Conservation (phyloP, 768 basidiomycete genomes). For the Xanthoconium stramineum region DNA sequence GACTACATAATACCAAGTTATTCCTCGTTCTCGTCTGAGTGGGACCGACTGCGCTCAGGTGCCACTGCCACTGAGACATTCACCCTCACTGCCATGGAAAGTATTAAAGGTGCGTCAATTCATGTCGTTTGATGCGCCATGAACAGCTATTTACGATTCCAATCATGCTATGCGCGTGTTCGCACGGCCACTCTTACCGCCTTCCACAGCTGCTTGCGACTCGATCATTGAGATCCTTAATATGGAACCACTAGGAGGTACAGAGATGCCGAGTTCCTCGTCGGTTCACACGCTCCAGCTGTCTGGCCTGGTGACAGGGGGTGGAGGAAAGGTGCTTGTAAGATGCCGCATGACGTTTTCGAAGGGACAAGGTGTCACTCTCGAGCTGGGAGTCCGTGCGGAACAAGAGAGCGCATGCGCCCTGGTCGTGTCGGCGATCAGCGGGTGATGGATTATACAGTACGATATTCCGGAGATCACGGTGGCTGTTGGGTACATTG, state of each 20-base stretch:
- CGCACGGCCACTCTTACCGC: slow-evolving; percentile 10
- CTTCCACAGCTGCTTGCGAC: slow-evolving; percentile 79
- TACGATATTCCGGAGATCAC: not conserved
- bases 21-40: slow-evolving; percentile 87
- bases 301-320: slow-evolving; percentile 86
- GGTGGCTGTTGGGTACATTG: slow-evolving; percentile 7
- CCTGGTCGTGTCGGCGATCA: slow-evolving; percentile 88
- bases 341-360: slow-evolving; percentile 96
- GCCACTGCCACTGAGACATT: slow-evolving; percentile 90
- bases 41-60: slow-evolving; percentile 84
- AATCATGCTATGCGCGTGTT: slow-evolving; percentile 13
- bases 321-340: slow-evolving; percentile 93
- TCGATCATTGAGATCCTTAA: slow-evolving; percentile 94
- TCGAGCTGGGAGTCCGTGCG: slow-evolving; percentile 88
- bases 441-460: slow-evolving; percentile 42
- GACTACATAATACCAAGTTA: slow-evolving; percentile 98
- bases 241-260: slow-evolving; percentile 95
- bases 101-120: slow-evolving; percentile 74
- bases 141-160: slow-evolving; percentile 17
- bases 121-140: slow-evolving; percentile 6
- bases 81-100: slow-evolving; percentile 86
- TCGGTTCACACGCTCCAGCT: slow-evolving; percentile 94
- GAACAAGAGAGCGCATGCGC: slow-evolving; percentile 85
- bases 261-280: slow-evolving; percentile 73
- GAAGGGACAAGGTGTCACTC: slow-evolving; percentile 83